Conservation (phyloP, 441 rosid genomes). For the Populus trichocarpa region DNA sequence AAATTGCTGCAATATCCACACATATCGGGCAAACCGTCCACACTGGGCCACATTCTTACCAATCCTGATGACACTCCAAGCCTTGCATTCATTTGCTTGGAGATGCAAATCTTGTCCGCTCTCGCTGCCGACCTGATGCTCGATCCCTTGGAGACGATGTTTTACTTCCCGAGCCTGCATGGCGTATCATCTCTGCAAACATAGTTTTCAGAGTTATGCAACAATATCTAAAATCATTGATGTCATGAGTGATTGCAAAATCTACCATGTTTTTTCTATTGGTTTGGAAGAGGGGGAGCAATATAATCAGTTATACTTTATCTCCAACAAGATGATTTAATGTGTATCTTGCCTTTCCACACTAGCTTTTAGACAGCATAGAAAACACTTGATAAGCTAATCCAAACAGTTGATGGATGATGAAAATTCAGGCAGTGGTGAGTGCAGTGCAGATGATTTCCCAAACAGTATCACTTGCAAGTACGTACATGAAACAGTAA, state of each 20-base stretch:
- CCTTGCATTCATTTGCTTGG: conserved; percentile 60
- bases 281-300: neutral
- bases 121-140: conserved; percentile 61
- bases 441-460: neutral
- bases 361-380: too few relatives aligned
- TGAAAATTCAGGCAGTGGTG: neutral
- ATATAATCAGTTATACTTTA: too few relatives aligned
- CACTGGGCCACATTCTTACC: neutral
- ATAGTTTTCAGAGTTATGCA: conserved; percentile 8
- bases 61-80: neutral
- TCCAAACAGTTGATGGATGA: neutral
- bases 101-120: conserved; percentile 89
- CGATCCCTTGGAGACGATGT: conserved; percentile 86
- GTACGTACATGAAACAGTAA: neutral
- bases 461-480: neutral
- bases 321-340: too few relatives aligned
- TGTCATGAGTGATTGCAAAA: neutral
- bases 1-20: neutral
- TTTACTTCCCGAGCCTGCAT: conserved; percentile 59
- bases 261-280: neutral
- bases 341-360: too few relatives aligned
- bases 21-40: neutral
- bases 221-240: neutral
- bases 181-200: conserved; percentile 80
- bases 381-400: too few relatives aligned